Evolutionary conservation across 208 protist species (phyloP).

Genomic region (Herpetomonas samuelpessoai): DNA sequence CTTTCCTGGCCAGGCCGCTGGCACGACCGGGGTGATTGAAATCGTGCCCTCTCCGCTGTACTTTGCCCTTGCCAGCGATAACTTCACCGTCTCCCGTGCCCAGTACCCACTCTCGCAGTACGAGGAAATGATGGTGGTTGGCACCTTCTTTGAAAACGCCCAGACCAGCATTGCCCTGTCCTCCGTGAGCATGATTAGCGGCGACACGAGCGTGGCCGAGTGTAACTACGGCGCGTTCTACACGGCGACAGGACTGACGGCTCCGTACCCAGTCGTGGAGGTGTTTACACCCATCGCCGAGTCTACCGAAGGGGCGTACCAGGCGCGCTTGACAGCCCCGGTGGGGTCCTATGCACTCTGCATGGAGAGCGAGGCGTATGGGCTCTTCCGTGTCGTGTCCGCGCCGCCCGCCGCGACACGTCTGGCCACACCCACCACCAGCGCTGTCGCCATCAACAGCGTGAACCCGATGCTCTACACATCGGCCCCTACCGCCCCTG

Average conservation of each 20-base stretch:
- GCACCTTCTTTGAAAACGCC: conserved; percentile 36
- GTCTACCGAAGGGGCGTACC: conserved; percentile 23
- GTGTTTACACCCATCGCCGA: conserved; percentile 19
- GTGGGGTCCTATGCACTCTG: conserved; percentile 65
- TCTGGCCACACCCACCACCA: conserved; percentile 3
- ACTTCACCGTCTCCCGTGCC: conserved; percentile 30
- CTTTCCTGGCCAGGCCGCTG: conserved; percentile 25
- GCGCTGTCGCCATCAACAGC: conserved; percentile 23
- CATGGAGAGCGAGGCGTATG: conserved; percentile 37
- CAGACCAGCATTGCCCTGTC: conserved; percentile 10
- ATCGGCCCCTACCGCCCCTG: conserved; percentile 30
- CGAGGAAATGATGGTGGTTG: conserved; percentile 65
- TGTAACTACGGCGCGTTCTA: conserved; percentile 84
- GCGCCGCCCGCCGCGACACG: conserved; percentile 14
- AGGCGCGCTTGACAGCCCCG: conserved; percentile 40
- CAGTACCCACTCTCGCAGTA: conserved; percentile 50
- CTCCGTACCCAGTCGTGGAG: conserved; percentile 26
- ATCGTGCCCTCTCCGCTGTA: conserved; percentile 55
- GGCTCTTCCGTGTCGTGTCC: conserved; percentile 56
- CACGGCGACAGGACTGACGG: conserved; percentile 10
- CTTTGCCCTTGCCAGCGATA: conserved; percentile 46
- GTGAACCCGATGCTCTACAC: conserved; percentile 46
- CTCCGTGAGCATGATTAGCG: conserved; percentile 38
- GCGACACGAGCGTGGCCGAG: conserved; percentile 39
- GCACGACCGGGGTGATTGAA: conserved; percentile 27